phyloP scores from a whole-genome alignment of 257 asterid species.

The Knoxia roxburghii region DNA sequence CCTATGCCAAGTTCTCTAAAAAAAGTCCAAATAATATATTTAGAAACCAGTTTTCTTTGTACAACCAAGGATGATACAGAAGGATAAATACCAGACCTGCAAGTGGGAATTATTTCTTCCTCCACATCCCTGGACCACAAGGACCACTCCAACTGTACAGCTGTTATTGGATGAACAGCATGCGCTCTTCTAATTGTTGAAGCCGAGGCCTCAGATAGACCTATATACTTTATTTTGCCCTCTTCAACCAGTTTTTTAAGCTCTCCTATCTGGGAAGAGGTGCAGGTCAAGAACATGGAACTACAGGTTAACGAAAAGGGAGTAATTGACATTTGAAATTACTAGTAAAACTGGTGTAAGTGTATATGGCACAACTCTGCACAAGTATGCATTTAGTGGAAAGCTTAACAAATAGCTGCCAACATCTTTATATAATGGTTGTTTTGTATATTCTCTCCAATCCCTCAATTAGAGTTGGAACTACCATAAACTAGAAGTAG shows the following conservation, averaged over 20 bases:
- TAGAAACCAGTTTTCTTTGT: not conserved
- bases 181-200: constrained; percentile 78
- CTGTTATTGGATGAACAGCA: constrained; percentile 62
- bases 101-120: constrained; percentile 53
- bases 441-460: not conserved
- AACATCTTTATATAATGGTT: not conserved
- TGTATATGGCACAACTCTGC: not conserved
- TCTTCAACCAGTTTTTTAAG: constrained; percentile 69
- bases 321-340: not conserved
- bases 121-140: constrained; percentile 69
- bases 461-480: not conserved
- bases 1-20: constrained; percentile 55
- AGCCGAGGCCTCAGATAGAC: constrained; percentile 72
- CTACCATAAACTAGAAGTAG: not conserved
- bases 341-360: not conserved
- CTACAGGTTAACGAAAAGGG: not conserved
- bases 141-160: constrained; percentile 73
- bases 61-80: not conserved
- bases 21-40: not conserved
- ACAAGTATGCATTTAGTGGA: not conserved
- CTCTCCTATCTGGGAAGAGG: constrained; percentile 53
- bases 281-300: not conserved
- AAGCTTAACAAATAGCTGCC: not conserved
- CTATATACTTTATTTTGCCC: constrained; percentile 70
- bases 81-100: constrained; percentile 34